A percentile compares a stretch with the other conserved stretches of the same genome.
Conservation (phyloP, 179 eudicot species). For the Drosera spatulata region DNA sequence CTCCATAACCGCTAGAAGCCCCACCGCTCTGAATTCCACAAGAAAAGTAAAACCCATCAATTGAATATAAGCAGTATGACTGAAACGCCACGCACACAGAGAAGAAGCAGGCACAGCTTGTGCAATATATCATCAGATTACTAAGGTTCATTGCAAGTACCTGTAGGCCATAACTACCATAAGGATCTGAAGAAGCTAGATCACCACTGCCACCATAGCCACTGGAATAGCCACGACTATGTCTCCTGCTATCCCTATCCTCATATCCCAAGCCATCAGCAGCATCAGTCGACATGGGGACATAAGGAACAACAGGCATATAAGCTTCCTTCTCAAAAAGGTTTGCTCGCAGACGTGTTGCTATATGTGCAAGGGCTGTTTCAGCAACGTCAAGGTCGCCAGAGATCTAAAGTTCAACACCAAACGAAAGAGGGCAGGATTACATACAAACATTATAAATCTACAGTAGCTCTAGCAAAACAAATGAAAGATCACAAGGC, state of each 20-base stretch:
- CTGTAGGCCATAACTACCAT: slow-evolving; percentile 69
- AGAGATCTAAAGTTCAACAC: slow-evolving; percentile 45
- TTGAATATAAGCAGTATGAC: neutral
- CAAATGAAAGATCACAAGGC: neutral
- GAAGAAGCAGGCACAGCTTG: neutral
- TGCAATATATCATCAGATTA: neutral
- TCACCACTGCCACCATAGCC: slow-evolving; percentile 60
- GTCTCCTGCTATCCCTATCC: slow-evolving; percentile 65
- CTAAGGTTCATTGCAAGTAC: slow-evolving; percentile 18
- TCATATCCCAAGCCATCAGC: slow-evolving; percentile 56
- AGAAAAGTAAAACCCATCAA: neutral
- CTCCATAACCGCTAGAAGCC: slow-evolving; percentile 53
- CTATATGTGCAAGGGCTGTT: slow-evolving; percentile 72
- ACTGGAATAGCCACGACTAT: slow-evolving; percentile 74
- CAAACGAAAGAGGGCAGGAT: neutral
- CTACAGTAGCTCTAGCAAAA: neutral
- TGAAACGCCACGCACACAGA: neutral
- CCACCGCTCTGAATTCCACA: slow-evolving; percentile 42
- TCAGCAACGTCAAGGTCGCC: slow-evolving; percentile 86
- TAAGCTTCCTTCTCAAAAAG: slow-evolving; percentile 93
- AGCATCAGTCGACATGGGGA: slow-evolving; percentile 56
- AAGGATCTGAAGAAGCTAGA: slow-evolving; percentile 50
- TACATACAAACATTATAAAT: neutral
- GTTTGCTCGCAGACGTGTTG: slow-evolving; percentile 79
- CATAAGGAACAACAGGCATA: slow-evolving; percentile 88